These are phyloP conservation scores for Neofusicoccum umdonicola DNA, from an alignment of 2,329 filamentous ascomycete species.

Conservation along the genomic window DNA sequence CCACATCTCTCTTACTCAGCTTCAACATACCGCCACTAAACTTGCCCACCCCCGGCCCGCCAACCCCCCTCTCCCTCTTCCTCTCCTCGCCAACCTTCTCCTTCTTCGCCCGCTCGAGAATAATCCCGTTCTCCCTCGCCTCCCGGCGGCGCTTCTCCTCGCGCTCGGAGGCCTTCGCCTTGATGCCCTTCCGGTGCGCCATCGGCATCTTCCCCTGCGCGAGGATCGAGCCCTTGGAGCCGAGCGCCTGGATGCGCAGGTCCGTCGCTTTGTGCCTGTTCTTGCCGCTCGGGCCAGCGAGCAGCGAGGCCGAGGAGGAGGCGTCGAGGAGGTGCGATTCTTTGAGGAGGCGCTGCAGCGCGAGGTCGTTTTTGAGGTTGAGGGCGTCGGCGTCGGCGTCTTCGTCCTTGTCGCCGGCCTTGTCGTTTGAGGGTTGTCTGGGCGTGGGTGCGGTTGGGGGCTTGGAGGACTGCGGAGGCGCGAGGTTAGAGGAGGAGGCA, in stretches of 20 bases:
- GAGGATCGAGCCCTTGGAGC: conserved; percentile 72
- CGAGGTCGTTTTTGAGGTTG: conserved; percentile 87
- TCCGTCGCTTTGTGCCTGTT: conserved; percentile 80
- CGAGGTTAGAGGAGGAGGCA: neutral
- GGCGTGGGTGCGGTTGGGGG: conserved; percentile 39
- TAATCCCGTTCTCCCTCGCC: conserved; percentile 85
- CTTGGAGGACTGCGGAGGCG: conserved; percentile 46
- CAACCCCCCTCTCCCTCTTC: conserved; percentile 61
- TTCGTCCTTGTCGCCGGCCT: conserved; percentile 38
- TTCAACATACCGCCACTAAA: conserved; percentile 77
- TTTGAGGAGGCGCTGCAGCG: conserved; percentile 81
- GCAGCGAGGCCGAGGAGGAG: conserved; percentile 50
- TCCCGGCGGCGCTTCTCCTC: conserved; percentile 73
- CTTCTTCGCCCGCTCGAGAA: conserved; percentile 65
- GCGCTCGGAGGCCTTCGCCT: conserved; percentile 59
- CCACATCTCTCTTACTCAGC: conserved; percentile 74
- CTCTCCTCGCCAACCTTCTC: conserved; percentile 42
- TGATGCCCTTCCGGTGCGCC: conserved; percentile 80
- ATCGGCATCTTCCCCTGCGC: conserved; percentile 87
- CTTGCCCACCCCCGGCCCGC: conserved; percentile 74
- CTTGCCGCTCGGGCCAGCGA: conserved; percentile 56
- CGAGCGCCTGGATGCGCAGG: conserved; percentile 76
- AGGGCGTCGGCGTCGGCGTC: conserved; percentile 57
- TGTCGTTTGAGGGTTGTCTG: conserved; percentile 19
- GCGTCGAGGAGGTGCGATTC: conserved; percentile 84